phyloP scores from a whole-genome alignment of 176 grass and related monocot species.

The Oryza coarctata region DNA sequence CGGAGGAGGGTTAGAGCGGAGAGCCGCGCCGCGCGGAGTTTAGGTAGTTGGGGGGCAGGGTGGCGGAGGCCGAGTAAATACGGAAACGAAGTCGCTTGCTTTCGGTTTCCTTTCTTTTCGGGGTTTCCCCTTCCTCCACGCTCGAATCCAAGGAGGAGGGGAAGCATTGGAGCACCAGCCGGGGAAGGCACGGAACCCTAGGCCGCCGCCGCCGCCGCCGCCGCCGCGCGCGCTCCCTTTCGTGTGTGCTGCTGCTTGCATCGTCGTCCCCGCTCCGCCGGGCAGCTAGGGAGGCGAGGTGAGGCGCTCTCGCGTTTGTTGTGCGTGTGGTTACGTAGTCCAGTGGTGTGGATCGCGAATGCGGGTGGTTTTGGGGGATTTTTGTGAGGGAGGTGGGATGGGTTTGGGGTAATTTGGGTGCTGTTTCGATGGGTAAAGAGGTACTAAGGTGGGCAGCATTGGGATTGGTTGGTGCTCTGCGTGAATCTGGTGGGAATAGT shows the following conservation, averaged over 20 bases:
- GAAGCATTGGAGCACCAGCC: background rate
- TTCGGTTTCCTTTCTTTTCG: background rate
- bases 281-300: conserved; percentile 3
- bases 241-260: background rate
- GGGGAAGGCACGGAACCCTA: conserved; percentile 7
- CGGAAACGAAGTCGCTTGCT: conserved; percentile 29
- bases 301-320: background rate
- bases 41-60: background rate
- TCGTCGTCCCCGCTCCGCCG: background rate
- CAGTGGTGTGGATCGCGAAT: background rate
- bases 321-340: background rate
- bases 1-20: background rate
- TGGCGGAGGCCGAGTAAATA: background rate
- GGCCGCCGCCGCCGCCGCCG: background rate
- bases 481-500: background rate
- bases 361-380: background rate
- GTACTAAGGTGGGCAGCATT: background rate
- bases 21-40: background rate
- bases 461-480: background rate
- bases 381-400: background rate
- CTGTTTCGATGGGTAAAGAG: background rate
- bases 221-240: background rate
- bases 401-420: background rate
- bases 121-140: conserved; percentile 8
- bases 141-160: conserved; percentile 17